A percentile compares a stretch with the other conserved stretches of the same genome.
phyloP scores from a whole-genome alignment of 2,329 filamentous ascomycete species.

The Zymoseptoria brevis region DNA sequence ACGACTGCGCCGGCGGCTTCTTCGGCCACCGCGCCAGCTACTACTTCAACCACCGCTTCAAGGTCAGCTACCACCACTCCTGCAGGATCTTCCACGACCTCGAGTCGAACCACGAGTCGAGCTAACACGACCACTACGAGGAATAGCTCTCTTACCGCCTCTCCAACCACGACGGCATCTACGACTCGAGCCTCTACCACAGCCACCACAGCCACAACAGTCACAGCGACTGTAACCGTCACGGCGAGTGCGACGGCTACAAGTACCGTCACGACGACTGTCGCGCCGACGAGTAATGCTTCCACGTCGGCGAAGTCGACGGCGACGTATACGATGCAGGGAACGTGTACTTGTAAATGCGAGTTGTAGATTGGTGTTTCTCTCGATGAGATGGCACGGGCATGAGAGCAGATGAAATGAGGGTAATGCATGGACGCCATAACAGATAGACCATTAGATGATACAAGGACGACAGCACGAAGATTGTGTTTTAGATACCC shows the following conservation, averaged over 20 bases:
- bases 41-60: background rate
- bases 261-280: background rate
- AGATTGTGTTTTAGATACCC: background rate
- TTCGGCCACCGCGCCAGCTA: background rate
- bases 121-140: background rate
- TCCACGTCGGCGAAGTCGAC: background rate
- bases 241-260: background rate
- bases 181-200: background rate
- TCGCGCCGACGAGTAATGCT: background rate
- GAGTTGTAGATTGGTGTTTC: background rate
- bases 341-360: background rate
- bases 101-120: background rate
- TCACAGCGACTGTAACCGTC: background rate
- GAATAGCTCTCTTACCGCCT: background rate
- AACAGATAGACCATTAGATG: background rate
- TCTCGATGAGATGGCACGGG: too few relatives aligned
- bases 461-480: background rate
- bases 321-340: background rate
- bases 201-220: background rate
- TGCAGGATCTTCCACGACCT: background rate
- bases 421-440: background rate
- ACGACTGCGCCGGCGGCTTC: background rate
- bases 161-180: background rate
- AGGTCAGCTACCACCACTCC: background rate
- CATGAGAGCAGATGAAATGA: background rate